These are phyloP conservation scores for Biscogniauxia mediterranea DNA, from an alignment of 2,329 filamentous ascomycete genomes.

Conservation along the genomic window DNA sequence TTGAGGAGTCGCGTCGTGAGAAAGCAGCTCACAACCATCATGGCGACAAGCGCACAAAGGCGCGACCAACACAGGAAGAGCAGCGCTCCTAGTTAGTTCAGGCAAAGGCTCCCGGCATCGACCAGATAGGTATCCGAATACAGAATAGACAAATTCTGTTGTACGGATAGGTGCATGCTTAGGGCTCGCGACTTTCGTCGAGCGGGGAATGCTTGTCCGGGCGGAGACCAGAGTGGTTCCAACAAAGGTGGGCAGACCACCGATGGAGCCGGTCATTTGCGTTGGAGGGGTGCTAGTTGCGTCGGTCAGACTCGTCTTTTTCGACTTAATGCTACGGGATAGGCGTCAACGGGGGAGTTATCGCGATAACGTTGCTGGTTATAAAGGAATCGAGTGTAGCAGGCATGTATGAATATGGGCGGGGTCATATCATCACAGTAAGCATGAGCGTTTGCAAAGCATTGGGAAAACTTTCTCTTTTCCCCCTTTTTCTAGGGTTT, in stretches of 20 bases:
- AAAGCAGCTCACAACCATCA: constrained; percentile 57
- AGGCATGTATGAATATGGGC: background rate
- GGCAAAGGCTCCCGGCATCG: background rate
- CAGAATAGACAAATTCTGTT: background rate
- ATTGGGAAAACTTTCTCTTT: background rate
- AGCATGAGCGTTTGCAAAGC: background rate
- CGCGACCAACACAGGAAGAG: constrained; percentile 31
- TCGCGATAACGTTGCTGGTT: background rate
- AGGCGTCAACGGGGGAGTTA: background rate
- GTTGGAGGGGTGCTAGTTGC: background rate
- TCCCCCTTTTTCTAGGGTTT: background rate
- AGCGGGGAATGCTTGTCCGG: background rate
- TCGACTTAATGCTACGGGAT: background rate
- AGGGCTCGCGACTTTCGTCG: background rate
- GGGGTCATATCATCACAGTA: background rate
- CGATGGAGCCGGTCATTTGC: background rate
- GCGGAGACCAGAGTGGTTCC: background rate
- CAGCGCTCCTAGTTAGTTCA: constrained; percentile 26
- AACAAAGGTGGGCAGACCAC: background rate
- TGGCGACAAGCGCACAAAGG: constrained; percentile 33
- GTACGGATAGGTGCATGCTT: background rate
- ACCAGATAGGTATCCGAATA: background rate
- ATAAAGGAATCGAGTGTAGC: background rate
- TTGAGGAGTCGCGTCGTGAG: constrained; percentile 88
- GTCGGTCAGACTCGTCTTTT: background rate